Conservation (phyloP, 331 rosid genomes). For the Stylosanthes scabra region DNA sequence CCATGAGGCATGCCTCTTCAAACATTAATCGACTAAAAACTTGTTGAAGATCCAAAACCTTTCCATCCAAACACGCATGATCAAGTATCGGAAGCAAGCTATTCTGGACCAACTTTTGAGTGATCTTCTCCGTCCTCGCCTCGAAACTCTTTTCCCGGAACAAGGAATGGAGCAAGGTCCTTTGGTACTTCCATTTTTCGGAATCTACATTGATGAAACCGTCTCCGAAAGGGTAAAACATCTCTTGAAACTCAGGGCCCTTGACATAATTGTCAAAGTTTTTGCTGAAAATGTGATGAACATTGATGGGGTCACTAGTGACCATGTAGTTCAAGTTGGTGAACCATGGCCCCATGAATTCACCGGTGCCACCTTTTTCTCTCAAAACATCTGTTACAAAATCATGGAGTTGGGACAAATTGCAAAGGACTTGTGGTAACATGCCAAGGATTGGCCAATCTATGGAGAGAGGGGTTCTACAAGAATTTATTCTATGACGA, state of each 20-base stretch:
- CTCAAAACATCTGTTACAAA: background rate
- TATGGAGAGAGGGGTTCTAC: slow-evolving; percentile 6
- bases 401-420: background rate
- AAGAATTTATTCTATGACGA: background rate
- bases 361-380: slow-evolving; percentile 36
- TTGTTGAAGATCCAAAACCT: too few species aligned
- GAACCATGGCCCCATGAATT: slow-evolving; percentile 32
- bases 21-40: too few species aligned
- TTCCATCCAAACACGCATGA: background rate
- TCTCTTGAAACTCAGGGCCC: slow-evolving; percentile 34
- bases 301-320: too few species aligned
- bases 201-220: slow-evolving; percentile 50
- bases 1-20: too few species aligned
- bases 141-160: slow-evolving; percentile 20
- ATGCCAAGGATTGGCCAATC: slow-evolving; percentile 58
- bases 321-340: too few species aligned
- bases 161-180: slow-evolving; percentile 26
- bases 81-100: slow-evolving; percentile 40
- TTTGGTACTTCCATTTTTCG: slow-evolving; percentile 39
- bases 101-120: slow-evolving; percentile 20
- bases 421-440: slow-evolving; percentile 41
- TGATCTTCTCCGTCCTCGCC: slow-evolving; percentile 14
- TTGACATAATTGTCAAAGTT: too few species aligned
- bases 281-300: too few species aligned
- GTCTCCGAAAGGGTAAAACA: slow-evolving; percentile 50